phyloP scores from a whole-genome alignment of 2,329 filamentous ascomycete genomes.

The Venturia oleaginea region DNA sequence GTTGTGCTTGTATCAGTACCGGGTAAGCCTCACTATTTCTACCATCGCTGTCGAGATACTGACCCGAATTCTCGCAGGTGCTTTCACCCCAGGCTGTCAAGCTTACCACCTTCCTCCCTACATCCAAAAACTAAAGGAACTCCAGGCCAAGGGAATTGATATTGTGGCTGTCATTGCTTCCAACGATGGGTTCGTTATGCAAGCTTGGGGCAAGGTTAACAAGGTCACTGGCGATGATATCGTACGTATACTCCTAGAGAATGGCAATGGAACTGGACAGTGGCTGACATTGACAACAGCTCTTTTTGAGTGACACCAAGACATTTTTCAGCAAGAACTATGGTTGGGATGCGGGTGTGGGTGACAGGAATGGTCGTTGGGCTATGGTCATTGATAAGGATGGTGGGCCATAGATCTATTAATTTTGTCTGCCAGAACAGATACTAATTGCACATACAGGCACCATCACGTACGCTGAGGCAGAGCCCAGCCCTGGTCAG shows the following conservation, averaged over 20 bases:
- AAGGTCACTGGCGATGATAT: slow-evolving; percentile 62
- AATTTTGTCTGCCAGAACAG: not conserved
- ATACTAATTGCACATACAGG: slow-evolving; percentile 24
- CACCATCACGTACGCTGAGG: slow-evolving; percentile 72
- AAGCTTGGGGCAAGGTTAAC: slow-evolving; percentile 85
- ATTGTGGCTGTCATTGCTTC: slow-evolving; percentile 69
- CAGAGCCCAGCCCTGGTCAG: slow-evolving; percentile 19
- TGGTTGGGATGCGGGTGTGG: slow-evolving; percentile 62
- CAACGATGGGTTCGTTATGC: slow-evolving; percentile 85
- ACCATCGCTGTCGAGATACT: not conserved
- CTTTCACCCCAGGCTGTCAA: slow-evolving; percentile 83
- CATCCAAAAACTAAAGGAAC: slow-evolving; percentile 58
- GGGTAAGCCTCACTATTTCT: slow-evolving; percentile 31
- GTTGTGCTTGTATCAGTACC: slow-evolving; percentile 62
- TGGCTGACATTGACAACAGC: slow-evolving; percentile 27
- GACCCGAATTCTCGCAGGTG: slow-evolving; percentile 37
- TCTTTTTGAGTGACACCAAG: slow-evolving; percentile 69
- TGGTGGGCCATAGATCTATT: slow-evolving; percentile 26
- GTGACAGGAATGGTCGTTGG: slow-evolving; percentile 68
- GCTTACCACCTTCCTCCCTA: slow-evolving; percentile 73
- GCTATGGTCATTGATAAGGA: slow-evolving; percentile 69
- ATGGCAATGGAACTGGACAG: not conserved
- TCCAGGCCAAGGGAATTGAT: slow-evolving; percentile 76
- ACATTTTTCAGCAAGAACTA: slow-evolving; percentile 68
- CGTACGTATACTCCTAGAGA: slow-evolving; percentile 32